Base-by-base conservation (phyloP, 1,139 yeast genomes). In the Geotrichum europaeum region DNA sequence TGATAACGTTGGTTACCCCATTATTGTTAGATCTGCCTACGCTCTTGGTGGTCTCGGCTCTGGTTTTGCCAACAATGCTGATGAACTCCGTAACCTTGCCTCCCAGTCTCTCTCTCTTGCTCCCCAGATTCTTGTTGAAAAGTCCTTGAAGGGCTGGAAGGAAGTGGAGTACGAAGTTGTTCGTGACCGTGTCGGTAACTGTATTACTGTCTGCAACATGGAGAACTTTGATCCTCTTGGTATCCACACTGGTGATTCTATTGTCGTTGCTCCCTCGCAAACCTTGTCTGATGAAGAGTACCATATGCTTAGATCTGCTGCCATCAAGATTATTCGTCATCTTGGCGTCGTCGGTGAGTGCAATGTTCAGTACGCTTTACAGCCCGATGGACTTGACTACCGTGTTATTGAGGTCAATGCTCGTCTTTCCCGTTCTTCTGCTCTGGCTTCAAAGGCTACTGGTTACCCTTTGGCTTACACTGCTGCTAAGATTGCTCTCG, bases 331-430 rank as follows among this genome's bases (percentile, higher is more conserved):
- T 67, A 94, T 94, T 68, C 88, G 99, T 78, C 99, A 94, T 73
- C 82, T 94, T 72, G 99, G 99, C 71, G 99, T 94, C 74, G 98
- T 94, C 72, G 99, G 99, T 82, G 99, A 94, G 80, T 94, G 99
- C 83, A 94, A 94, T 80, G 90, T 94, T 72, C 99, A 94, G 77
- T 94, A 94, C 74, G 98, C 99, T 62, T 83, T 94, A 75, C 90
- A 94, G 75, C 98, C 99, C 36, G 94, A 90, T 75, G 96, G 97
- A 52, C 68, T 84, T 84, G 99, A 94, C 74, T 94, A 92, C 79
- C 89, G 99, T 78, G 90, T 94, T 68, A 94, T 94, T 75, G 99
- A 94, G 79, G 99, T 94, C 66, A 94, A 94, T 75, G 99, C 99
- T 60, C 89, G 99, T 80, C 82, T 94, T 72, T 92, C 98, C 28